Base-by-base conservation (phyloP, 1,284 basidiomycete genomes). In the Microbotryomycetes sp. region DNA sequence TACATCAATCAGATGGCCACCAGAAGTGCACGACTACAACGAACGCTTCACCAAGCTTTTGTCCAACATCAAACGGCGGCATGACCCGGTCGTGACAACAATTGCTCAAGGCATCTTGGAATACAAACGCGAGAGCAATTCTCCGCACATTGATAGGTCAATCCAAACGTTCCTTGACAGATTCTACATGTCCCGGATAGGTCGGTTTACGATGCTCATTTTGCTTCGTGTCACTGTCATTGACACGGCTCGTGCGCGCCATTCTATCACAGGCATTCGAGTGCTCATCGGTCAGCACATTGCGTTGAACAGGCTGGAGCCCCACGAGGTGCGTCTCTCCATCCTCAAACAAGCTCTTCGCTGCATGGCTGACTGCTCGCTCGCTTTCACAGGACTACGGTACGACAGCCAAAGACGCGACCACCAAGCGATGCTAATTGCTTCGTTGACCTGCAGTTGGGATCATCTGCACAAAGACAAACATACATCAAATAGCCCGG, bases 21-120 rank as follows among this genome's bases (percentile, higher is more conserved):
- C 92, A 0, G 90, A 96, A 74, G 84, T 99, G 1, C 85, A 86
- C 70, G 91, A 96, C 70, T 97, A 92, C 79, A 98, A 99, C 75
- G 85, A 86, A 56, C 80, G 83, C 15, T 97, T 98, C 77, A 98
- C 96, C 1, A 86, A 86, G 67, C 78, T 86, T 15, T 81, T 99
- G 4, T 88, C 96, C 61, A 81, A 84, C 48, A 96, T 99, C 80
- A 98, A 99, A 79, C 85, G 82, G 67, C 81, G 96, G 29, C 96
- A 98, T 77, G 94, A 98, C 74, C 93, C 93, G 0, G 97, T 96
- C 0, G 96, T 98, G 7, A 96, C 94, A 1, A 97, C 93, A 6
- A 88, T 97, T 54, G 92, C 78, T 0, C 93, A 97, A 76, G 96
- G 83, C 30, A 80, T 84, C 25, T 74, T 84, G 54, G 83, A 84